A percentile compares a stretch with the other conserved stretches of the same genome.
These are phyloP conservation scores for Batkoa obscura DNA, from an alignment of 371 early-diverging fungal species.

Conservation along the genomic window DNA sequence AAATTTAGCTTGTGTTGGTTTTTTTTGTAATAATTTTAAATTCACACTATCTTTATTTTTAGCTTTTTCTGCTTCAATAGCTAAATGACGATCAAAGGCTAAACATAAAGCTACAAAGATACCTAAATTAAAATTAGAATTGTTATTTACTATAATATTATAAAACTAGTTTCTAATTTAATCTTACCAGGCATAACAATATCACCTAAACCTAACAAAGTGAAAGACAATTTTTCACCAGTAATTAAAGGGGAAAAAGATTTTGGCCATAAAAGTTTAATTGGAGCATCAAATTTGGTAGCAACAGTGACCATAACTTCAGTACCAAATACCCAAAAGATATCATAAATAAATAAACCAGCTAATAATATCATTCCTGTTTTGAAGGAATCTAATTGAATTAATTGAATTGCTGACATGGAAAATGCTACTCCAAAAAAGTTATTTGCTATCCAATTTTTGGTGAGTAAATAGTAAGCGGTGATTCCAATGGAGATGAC, in stretches of 20 bases:
- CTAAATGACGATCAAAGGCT: conserved; percentile 62
- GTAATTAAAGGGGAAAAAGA: conserved; percentile 25
- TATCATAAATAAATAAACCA: conserved; percentile 89
- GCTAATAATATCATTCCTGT: conserved; percentile 83
- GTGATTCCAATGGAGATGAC: conserved; percentile 39
- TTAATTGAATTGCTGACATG: conserved; percentile 62
- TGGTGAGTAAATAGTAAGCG: conserved; percentile 56
- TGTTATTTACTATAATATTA: too few species aligned
- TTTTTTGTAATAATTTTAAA: conserved; percentile 14
- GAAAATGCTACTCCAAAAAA: conserved; percentile 76
- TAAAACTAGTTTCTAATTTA: too few species aligned
- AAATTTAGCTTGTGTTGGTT: conserved; percentile 26
- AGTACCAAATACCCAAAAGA: conserved; percentile 98
- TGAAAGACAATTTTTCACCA: conserved; percentile 27
- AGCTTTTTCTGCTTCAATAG: conserved; percentile 22
- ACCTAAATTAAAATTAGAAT: too few species aligned
- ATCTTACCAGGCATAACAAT: conserved; percentile 96
- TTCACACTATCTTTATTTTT: background rate
- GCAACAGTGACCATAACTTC: conserved; percentile 97
- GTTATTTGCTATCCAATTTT: conserved; percentile 87
- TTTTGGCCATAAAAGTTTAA: conserved; percentile 88
- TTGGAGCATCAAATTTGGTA: conserved; percentile 88
- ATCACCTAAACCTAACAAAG: conserved; percentile 96
- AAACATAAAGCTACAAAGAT: conserved; percentile 83
- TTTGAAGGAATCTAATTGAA: conserved; percentile 82